phyloP scores from a whole-genome alignment of 345 rosid species.

The Tarenaya hassleriana region DNA sequence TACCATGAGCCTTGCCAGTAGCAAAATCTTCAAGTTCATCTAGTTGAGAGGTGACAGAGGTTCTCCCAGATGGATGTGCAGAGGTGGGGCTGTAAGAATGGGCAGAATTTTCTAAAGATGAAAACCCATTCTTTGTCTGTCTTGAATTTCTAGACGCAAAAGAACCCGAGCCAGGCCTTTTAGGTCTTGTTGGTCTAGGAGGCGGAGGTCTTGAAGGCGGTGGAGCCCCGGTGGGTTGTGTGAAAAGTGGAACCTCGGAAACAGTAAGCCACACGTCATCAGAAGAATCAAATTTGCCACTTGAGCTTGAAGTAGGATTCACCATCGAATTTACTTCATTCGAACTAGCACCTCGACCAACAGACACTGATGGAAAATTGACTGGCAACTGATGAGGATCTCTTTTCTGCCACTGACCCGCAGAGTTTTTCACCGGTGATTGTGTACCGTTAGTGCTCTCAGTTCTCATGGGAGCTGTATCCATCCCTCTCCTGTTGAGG shows the following conservation, averaged over 20 bases:
- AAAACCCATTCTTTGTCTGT: slow-evolving; percentile 38
- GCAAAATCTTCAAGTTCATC: slow-evolving; percentile 69
- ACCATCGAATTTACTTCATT: slow-evolving; percentile 35
- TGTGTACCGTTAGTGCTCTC: slow-evolving; percentile 30
- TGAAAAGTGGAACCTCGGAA: slow-evolving; percentile 69
- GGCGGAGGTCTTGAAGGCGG: slow-evolving; percentile 90
- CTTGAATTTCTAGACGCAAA: slow-evolving; percentile 17
- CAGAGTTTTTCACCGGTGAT: slow-evolving; percentile 31
- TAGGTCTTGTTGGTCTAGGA: slow-evolving; percentile 63
- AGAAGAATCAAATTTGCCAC: slow-evolving; percentile 38
- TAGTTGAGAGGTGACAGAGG: slow-evolving; percentile 40
- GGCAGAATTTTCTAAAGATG: slow-evolving; percentile 36
- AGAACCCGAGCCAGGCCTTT: too few species aligned
- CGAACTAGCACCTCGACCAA: slow-evolving; percentile 32
- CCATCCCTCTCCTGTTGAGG: slow-evolving; percentile 34
- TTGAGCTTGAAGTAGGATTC: slow-evolving; percentile 33
- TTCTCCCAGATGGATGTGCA: slow-evolving; percentile 27
- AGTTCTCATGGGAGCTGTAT: slow-evolving; percentile 42
- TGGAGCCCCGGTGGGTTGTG: slow-evolving; percentile 56
- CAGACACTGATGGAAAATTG: slow-evolving; percentile 32
- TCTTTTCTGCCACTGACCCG: slow-evolving; percentile 29
- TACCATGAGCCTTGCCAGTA: slow-evolving; percentile 36
- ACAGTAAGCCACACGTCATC: slow-evolving; percentile 71
- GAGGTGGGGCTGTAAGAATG: slow-evolving; percentile 36
- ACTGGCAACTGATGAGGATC: slow-evolving; percentile 42